Evolutionary conservation across 2,329 filamentous ascomycete species (phyloP).

Genomic region (Alternaria postmessia): DNA sequence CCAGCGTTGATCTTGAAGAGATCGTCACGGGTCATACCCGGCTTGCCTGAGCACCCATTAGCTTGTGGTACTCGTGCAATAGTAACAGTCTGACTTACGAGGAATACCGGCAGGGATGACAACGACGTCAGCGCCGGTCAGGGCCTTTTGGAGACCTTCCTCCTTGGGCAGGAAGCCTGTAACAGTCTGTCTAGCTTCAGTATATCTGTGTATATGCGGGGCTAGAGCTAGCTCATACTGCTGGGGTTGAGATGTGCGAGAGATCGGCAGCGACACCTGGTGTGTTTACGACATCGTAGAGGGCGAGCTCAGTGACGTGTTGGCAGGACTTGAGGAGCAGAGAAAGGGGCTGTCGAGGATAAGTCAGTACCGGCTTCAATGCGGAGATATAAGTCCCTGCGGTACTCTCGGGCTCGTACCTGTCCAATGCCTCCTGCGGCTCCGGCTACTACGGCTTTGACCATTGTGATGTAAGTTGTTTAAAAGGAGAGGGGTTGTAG

Average conservation of each 20-base stretch:
- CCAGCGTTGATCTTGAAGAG: constrained; percentile 99
- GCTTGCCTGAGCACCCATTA: constrained; percentile 77
- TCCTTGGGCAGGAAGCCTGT: constrained; percentile 87
- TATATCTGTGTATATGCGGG: constrained; percentile 11
- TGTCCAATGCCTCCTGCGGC: constrained; percentile 98
- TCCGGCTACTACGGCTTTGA: constrained; percentile 76
- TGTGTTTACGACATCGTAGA: constrained; percentile 99
- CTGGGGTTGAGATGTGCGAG: constrained; percentile 93
- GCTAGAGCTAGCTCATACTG: constrained; percentile 62
- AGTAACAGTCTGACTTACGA: constrained; percentile 64
- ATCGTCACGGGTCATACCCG: constrained; percentile 98
- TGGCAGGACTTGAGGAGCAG: constrained; percentile 93
- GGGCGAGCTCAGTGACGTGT: constrained; percentile 87
- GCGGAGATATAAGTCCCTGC: background rate
- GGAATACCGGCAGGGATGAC: constrained; percentile 98
- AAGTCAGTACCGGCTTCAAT: constrained; percentile 17
- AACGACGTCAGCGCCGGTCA: constrained; percentile 93
- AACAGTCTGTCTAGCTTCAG: constrained; percentile 66
- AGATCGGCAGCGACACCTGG: constrained; percentile 95
- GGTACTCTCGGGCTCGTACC: constrained; percentile 60
- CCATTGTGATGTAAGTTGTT: constrained; percentile 38
- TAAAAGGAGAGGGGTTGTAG: constrained; percentile 24
- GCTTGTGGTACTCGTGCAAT: background rate
- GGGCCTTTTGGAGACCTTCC: constrained; percentile 81
- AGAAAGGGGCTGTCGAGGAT: constrained; percentile 77